phyloP scores from a whole-genome alignment of 1,139 yeast species.

The Arxiozyma telluris region DNA sequence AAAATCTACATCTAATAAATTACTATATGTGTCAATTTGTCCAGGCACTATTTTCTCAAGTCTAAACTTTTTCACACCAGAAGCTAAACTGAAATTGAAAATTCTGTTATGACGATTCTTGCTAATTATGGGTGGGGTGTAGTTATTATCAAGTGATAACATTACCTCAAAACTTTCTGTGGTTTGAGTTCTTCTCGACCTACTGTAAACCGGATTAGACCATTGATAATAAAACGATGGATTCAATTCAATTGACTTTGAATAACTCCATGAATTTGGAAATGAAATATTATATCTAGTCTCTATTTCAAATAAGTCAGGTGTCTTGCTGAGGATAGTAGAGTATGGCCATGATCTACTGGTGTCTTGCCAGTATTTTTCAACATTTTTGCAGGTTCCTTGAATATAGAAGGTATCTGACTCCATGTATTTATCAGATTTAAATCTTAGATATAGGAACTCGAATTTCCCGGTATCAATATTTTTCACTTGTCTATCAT shows the following conservation, averaged over 20 bases:
- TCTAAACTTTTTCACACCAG: slow-evolving; percentile 17
- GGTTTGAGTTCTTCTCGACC: slow-evolving; percentile 11
- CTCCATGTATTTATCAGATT: background rate
- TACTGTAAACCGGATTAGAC: slow-evolving; percentile 12
- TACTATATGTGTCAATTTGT: slow-evolving; percentile 17
- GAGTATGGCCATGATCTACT: slow-evolving; percentile 10
- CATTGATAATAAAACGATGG: slow-evolving; percentile 20
- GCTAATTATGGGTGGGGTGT: slow-evolving; percentile 2
- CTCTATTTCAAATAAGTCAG: slow-evolving; percentile 38
- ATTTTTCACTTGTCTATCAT: background rate
- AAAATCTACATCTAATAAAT: slow-evolving; percentile 5
- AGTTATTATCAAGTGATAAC: slow-evolving; percentile 4
- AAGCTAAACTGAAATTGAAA: slow-evolving; percentile 10
- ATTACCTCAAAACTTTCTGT: slow-evolving; percentile 19
- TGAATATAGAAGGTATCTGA: background rate
- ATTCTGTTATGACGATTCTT: slow-evolving; percentile 5
- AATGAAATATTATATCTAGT: slow-evolving; percentile 32
- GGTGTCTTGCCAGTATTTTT: background rate
- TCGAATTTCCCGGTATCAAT: background rate
- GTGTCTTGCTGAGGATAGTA: slow-evolving; percentile 35
- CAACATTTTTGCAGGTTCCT: background rate
- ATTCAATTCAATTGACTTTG: slow-evolving; percentile 16
- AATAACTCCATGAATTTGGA: slow-evolving; percentile 30
- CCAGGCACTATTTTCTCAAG: slow-evolving; percentile 18
- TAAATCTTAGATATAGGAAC: background rate